phyloP scores from a whole-genome alignment of 2,329 filamentous ascomycete species.

The Phaeosphaeria sp. region DNA sequence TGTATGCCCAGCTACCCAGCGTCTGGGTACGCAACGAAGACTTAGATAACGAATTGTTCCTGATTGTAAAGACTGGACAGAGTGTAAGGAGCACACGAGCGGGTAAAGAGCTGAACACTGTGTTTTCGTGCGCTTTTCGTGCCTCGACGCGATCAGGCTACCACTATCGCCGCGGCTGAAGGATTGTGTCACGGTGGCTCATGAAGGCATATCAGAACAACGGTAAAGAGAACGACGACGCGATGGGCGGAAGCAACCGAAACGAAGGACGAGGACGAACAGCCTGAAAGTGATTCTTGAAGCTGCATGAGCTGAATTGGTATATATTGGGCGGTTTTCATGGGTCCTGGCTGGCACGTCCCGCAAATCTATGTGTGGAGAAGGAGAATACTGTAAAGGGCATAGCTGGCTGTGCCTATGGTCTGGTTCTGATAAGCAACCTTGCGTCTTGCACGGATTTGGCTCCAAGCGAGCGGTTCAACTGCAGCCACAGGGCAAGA shows the following conservation, averaged over 20 bases:
- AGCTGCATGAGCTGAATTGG: slow-evolving; percentile 26
- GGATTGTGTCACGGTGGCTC: slow-evolving; percentile 14
- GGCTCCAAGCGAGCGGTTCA: slow-evolving; percentile 26
- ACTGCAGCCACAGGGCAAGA: slow-evolving; percentile 30
- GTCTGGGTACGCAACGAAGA: not conserved
- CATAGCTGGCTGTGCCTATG: slow-evolving; percentile 26
- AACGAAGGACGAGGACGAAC: slow-evolving; percentile 14
- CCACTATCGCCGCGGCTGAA: slow-evolving; percentile 21
- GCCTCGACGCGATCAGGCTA: slow-evolving; percentile 7
- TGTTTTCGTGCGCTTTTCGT: not conserved
- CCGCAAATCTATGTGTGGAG: slow-evolving; percentile 33
- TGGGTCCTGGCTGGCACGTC: slow-evolving; percentile 33
- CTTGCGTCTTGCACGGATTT: slow-evolving; percentile 20
- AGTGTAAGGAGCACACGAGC: not conserved
- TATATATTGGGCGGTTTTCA: slow-evolving; percentile 37
- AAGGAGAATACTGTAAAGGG: slow-evolving; percentile 27
- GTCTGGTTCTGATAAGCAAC: slow-evolving; percentile 43
- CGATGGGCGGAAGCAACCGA: slow-evolving; percentile 6
- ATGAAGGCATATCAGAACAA: slow-evolving; percentile 5
- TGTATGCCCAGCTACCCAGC: not conserved
- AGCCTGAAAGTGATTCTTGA: slow-evolving; percentile 16
- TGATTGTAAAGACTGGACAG: not conserved
- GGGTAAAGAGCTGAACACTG: not conserved
- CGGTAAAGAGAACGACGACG: slow-evolving; percentile 2
- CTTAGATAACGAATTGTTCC: not conserved